Evolutionary conservation across 2,329 filamentous ascomycete genomes (phyloP), one percentile per base, ranked within the genome.

Genomic region (Dryadomyces quercus-mongolicae): DNA sequence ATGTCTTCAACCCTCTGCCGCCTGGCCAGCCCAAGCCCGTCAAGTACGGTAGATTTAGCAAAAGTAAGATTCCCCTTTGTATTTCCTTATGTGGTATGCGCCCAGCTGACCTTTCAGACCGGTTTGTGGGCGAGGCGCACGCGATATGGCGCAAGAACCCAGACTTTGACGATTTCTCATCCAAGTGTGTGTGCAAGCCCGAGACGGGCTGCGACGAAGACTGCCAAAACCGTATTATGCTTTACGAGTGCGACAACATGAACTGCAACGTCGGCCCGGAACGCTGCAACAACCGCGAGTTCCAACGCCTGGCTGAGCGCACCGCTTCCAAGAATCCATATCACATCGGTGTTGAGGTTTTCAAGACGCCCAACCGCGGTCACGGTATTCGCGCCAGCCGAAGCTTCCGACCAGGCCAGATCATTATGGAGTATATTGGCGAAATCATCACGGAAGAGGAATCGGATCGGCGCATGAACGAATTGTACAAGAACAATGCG

Each of bases 391-490:
- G 93, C 57, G 88, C 87, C 65, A 95, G 92, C 69, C 83, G 93
- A 49, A 85, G 83, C 57, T 98, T 97, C 67, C 76, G 84, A 55
- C 81, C 91, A 1, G 84, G 92, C 63, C 90, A 97, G 71, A 95
- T 98, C 66, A 97, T 98, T 65, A 92, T 97, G 71, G 93, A 98
- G 65, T 98, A 98, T 65, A 92, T 91, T 0, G 93, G 93, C 44
- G 93, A 98, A 69, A 96, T 98, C 61, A 95, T 98, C 64, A 96
- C 90, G 0, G 89, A 95, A 65, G 84, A 85, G 34, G 93, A 98
- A 67, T 95, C 91, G 64, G 90, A 97, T 66, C 81, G 86, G 49
- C 84, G 93, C 54, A 96, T 97, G 91, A 89, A 87, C 56, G 86
- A 92, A 58, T 80, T 86, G 56, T 98, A 98, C 73, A 94, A 93